Evolutionary conservation across 306 rosid species (phyloP), one percentile per base, ranked within the genome.

Genomic region (Malus sylvestris): DNA sequence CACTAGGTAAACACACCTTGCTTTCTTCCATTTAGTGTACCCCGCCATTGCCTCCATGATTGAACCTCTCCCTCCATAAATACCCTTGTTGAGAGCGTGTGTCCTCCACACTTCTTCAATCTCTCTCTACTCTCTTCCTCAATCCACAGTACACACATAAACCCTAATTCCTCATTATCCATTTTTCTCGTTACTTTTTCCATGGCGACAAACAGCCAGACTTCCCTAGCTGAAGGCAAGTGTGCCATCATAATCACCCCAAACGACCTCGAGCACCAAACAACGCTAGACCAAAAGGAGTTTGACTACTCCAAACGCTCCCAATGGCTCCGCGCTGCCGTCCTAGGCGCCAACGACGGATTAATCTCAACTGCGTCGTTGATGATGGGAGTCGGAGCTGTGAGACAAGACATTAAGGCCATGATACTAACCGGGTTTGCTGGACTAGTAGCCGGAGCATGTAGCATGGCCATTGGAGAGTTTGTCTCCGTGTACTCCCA

Each of bases 381-480:
- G 0, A 95, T 95, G 97, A 86, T 95, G 97, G 99, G 99, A 11
- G 90, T 95, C 0, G 99, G 99, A 58, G 99, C 99, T 0, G 97
- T 92, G 0, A 90, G 85, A 51, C 91, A 92, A 44, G 97, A 92
- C 75, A 75, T 88, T 1, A 95, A 95, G 76, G 91, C 72, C 80
- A 95, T 95, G 99, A 95, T 95, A 67, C 81, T 95, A 15, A 68
- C 93, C 0, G 99, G 99, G 19, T 92, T 95, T 15, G 97, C 98
- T 0, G 97, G 97, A 2, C 77, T 95, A 2, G 92, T 95, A 0
- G 99, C 97, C 0, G 99, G 99, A 0, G 98, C 97, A 0, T 95
- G 93, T 11, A 95, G 99, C 76, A 95, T 95, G 99, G 99, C 99
- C 12, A 95, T 95, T 4, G 97, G 99, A 0, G 99, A 95, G 83